phyloP scores from a whole-genome alignment of 78 protist species.

The Dictyostelium purpureum region DNA sequence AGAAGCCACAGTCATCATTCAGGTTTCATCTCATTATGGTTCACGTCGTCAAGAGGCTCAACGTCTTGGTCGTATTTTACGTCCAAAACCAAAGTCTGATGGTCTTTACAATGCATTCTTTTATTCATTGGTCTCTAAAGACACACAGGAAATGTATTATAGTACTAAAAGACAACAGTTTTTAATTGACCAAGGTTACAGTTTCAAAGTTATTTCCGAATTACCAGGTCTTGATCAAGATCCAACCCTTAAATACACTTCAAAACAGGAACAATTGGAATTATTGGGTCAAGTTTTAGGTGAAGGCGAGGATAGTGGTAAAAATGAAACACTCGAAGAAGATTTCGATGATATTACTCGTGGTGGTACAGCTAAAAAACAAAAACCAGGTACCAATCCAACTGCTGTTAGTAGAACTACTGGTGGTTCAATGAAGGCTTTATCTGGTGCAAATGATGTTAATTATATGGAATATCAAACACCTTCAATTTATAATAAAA shows the following conservation, averaged over 20 bases:
- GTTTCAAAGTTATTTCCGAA: constrained; percentile 76
- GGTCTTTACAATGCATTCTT: constrained; percentile 97
- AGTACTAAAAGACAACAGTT: constrained; percentile 97
- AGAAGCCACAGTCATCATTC: constrained; percentile 97
- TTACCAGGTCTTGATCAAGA: constrained; percentile 60
- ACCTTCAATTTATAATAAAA: constrained; percentile 1
- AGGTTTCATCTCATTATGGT: constrained; percentile 96
- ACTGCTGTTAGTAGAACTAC: constrained; percentile 13
- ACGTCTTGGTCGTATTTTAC: constrained; percentile 97
- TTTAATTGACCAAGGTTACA: constrained; percentile 97
- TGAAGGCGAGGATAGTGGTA: constrained; percentile 71
- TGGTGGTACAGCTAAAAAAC: not conserved
- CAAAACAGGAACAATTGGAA: constrained; percentile 49
- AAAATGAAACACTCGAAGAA: constrained; percentile 46
- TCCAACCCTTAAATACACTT: not conserved
- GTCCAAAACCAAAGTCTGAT: constrained; percentile 93
- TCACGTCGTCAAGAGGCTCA: constrained; percentile 99
- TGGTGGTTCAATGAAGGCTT: constrained; percentile 18
- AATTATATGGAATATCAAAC: constrained; percentile 60
- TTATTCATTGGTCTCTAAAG: constrained; percentile 96
- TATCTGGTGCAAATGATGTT: constrained; percentile 23
- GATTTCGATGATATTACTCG: constrained; percentile 75
- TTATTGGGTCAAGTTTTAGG: constrained; percentile 40
- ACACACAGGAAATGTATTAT: constrained; percentile 97
- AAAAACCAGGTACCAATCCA: not conserved